Evolutionary conservation across 139 green algal genomes (phyloP).

Genomic region (Chlamydomonas eustigma): DNA sequence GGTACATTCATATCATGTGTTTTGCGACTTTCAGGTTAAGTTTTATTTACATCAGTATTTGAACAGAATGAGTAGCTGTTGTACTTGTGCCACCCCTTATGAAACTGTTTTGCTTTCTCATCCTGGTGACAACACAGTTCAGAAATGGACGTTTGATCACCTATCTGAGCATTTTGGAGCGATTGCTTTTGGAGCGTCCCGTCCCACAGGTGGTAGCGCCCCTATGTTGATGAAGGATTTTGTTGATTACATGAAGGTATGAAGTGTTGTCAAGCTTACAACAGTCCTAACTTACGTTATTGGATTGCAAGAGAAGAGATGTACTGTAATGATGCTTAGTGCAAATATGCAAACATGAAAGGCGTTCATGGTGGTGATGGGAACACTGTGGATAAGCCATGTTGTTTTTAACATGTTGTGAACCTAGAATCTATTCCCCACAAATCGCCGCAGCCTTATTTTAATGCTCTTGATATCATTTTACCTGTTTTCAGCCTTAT

Average conservation of each 20-base stretch:
- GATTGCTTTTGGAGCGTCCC: not conserved
- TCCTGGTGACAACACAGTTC: not conserved
- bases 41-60: too few species aligned
- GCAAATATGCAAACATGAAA: too few species aligned
- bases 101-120: not conserved
- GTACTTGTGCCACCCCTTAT: not conserved
- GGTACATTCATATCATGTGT: not conserved
- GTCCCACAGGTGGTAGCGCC: not conserved
- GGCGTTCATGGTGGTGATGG: too few species aligned
- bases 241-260: slow-evolving; percentile 15
- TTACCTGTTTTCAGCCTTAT: not conserved
- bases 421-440: too few species aligned
- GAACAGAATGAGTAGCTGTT: too few species aligned
- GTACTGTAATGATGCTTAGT: too few species aligned
- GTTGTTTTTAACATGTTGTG: too few species aligned
- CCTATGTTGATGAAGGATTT: slow-evolving; percentile 16
- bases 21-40: not conserved
- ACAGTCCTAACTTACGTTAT: too few species aligned
- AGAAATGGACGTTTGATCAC: slow-evolving; percentile 7
- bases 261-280: too few species aligned
- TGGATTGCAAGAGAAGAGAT: too few species aligned
- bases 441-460: not conserved
- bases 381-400: too few species aligned
- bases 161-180: not conserved
- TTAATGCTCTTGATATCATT: not conserved